These are phyloP conservation scores for Xerocomellus chrysenteron DNA, from an alignment of 768 basidiomycete genomes.

Conservation along the genomic window DNA sequence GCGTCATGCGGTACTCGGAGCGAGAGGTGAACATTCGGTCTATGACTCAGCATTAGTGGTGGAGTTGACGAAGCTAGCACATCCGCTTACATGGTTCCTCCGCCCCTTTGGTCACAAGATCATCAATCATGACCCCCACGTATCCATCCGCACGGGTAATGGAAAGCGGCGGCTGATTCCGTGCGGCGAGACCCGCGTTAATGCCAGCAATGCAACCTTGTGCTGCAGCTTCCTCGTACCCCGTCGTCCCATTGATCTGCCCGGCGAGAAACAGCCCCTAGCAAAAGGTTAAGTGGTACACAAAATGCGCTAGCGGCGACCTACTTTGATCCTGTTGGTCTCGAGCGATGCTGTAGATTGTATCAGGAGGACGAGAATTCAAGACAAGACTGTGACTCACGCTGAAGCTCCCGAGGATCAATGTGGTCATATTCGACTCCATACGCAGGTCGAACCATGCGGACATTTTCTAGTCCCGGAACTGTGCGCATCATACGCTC, in stretches of 20 bases:
- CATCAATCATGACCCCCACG: slow-evolving; percentile 90
- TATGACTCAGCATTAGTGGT: slow-evolving; percentile 30
- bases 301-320: neutral
- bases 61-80: neutral
- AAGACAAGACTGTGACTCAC: slow-evolving; percentile 42
- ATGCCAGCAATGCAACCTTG: slow-evolving; percentile 88
- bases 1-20: slow-evolving; percentile 86
- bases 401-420: slow-evolving; percentile 75
- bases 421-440: slow-evolving; percentile 93
- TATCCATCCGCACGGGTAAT: slow-evolving; percentile 85
- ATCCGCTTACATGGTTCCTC: slow-evolving; percentile 77
- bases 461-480: slow-evolving; percentile 79
- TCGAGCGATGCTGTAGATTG: slow-evolving; percentile 65
- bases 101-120: slow-evolving; percentile 82
- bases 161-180: slow-evolving; percentile 52
- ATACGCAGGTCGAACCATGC: slow-evolving; percentile 83
- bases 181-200: slow-evolving; percentile 77
- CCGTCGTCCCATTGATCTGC: slow-evolving; percentile 92
- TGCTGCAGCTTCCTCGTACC: slow-evolving; percentile 92
- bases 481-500: slow-evolving; percentile 82
- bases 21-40: slow-evolving; percentile 94
- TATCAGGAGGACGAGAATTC: neutral
- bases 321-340: slow-evolving; percentile 76
- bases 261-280: slow-evolving; percentile 86
- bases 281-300: neutral